Base-by-base conservation (phyloP, 306 rosid genomes). In the Trifolium dubium region DNA sequence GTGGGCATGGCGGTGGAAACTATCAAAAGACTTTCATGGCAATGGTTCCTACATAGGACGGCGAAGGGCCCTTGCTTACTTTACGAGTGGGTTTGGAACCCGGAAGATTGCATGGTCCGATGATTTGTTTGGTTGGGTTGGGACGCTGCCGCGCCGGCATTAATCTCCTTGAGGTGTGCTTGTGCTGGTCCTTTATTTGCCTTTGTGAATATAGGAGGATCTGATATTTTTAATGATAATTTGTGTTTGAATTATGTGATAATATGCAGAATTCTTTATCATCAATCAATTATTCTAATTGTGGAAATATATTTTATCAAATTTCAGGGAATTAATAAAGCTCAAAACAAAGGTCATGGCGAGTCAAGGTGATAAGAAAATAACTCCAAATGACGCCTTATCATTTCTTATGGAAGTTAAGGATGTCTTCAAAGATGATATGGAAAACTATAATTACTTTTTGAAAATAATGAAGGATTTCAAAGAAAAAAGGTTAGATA, bases 381-480 rank as follows among this genome's bases (percentile, higher is more conserved):
- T 88, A 29, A 93, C 97, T 29, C 84, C 89, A 23, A 83, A 88
- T 17, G 91, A 93, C 62, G 97, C 98, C 74, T 82, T 93, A 47
- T 73, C 83, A 14, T 93, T 91, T 85, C 92, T 93, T 47, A 93
- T 85, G 82, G 89, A 90, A 9, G 96, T 93, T 54, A 89, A 93
- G 90, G 97, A 89, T 78, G 88, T 84, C 64, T 93, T 93, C 83
- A 91, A 87, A 74, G 92, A 93, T 76, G 87, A 88, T 35, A 85
- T 80, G 79, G 92, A 85, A 31, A 91, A 85, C 32, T 93, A 91
- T 39, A 88, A 84, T 43, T 96, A 85, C 73, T 93, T 93, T 83
- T 83, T 93, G 55, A 90, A 89, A 83, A 93, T 93, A 37, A 91
- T 93, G 98, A 91, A 91, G 80, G 93, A 91, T 75, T 93, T 88